phyloP scores from a whole-genome alignment of 2,329 filamentous ascomycete genomes.

The Talaromyces amestolkiae region DNA sequence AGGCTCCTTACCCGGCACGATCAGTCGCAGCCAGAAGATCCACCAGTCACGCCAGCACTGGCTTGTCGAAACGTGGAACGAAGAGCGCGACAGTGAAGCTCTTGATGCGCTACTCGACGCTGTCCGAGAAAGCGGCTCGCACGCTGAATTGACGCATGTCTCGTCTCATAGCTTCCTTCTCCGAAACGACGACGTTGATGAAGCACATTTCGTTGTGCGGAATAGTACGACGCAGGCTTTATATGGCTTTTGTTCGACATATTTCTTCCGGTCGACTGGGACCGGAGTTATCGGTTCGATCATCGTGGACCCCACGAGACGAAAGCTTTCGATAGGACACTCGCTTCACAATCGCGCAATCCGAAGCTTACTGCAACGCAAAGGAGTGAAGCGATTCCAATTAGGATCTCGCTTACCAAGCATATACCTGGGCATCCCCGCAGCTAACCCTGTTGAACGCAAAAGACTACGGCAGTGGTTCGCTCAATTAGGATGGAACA shows the following conservation, averaged over 20 bases:
- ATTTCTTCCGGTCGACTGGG: slow-evolving; percentile 67
- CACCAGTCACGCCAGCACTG: slow-evolving; percentile 90
- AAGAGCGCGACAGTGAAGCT: slow-evolving; percentile 69
- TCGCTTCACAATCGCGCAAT: slow-evolving; percentile 85
- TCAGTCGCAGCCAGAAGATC: slow-evolving; percentile 82
- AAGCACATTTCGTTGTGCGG: slow-evolving; percentile 85
- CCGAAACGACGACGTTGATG: slow-evolving; percentile 66
- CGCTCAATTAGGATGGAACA: slow-evolving; percentile 85
- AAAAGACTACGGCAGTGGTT: slow-evolving; percentile 75
- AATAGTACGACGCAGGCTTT: slow-evolving; percentile 89
- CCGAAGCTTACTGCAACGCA: slow-evolving; percentile 67
- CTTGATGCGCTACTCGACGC: slow-evolving; percentile 72
- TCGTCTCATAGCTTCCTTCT: slow-evolving; percentile 75
- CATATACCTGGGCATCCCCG: slow-evolving; percentile 82
- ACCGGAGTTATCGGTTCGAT: slow-evolving; percentile 78
- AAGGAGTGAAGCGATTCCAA: slow-evolving; percentile 74
- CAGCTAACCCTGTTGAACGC: slow-evolving; percentile 59
- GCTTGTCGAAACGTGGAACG: slow-evolving; percentile 87
- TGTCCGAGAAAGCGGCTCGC: slow-evolving; percentile 60
- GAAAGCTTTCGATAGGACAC: slow-evolving; percentile 85
- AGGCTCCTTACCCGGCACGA: slow-evolving; percentile 64
- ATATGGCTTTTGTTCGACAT: slow-evolving; percentile 90
- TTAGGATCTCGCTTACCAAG: slow-evolving; percentile 77
- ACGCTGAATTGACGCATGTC: slow-evolving; percentile 66
- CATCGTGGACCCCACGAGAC: slow-evolving; percentile 83